phyloP scores from a whole-genome alignment of 1,284 basidiomycete genomes.

The Cryptococcus hybrid region DNA sequence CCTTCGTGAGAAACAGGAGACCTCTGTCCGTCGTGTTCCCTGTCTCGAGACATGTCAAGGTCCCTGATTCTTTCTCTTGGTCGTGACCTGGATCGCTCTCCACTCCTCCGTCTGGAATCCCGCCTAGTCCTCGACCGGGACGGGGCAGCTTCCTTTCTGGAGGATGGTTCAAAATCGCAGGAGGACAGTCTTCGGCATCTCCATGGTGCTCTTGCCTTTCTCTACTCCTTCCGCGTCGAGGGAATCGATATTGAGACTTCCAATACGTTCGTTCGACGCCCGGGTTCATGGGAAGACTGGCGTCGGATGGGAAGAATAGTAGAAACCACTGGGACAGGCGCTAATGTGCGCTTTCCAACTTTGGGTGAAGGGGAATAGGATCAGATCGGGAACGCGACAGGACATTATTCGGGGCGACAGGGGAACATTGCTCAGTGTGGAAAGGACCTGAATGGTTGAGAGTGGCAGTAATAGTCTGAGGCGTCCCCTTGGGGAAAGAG shows the following conservation, averaged over 20 bases:
- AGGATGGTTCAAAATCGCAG: constrained; percentile 29
- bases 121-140: constrained; percentile 26
- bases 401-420: constrained; percentile 20
- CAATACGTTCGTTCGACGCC: background rate
- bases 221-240: constrained; percentile 32
- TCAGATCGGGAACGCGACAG: constrained; percentile 45
- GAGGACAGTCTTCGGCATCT: constrained; percentile 9
- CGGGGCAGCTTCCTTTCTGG: constrained; percentile 41
- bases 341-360: background rate
- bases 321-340: constrained; percentile 7
- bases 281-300: background rate
- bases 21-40: constrained; percentile 9
- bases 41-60: constrained; percentile 9
- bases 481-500: background rate
- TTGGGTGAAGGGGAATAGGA: constrained; percentile 29
- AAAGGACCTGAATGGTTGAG: background rate
- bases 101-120: constrained; percentile 8
- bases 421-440: constrained; percentile 12
- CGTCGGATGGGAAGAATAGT: constrained; percentile 5
- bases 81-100: constrained; percentile 7
- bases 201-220: constrained; percentile 26
- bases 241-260: constrained; percentile 4
- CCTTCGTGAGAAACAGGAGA: background rate
- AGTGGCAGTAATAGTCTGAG: background rate
- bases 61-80: constrained; percentile 6